Percentiles rank a stretch among this genome's conserved stretches.
These are phyloP conservation scores for Eucalyptus brandiana DNA, from an alignment of 345 rosid species.

Conservation along the genomic window DNA sequence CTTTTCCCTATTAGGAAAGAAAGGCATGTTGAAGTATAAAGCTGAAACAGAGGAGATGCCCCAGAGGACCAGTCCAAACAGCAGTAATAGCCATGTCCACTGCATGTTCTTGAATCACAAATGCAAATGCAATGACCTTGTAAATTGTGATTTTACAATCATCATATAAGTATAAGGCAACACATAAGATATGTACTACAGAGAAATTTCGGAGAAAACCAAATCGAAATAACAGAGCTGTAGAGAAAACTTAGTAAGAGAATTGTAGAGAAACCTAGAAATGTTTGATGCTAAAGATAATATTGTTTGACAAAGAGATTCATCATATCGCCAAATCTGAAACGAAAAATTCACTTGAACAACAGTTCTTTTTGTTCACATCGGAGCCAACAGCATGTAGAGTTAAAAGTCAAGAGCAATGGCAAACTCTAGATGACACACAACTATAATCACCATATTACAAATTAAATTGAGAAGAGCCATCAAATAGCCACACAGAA, in stretches of 20 bases:
- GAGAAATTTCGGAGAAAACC: neutral
- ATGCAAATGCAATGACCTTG: neutral
- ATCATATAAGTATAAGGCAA: too few species aligned
- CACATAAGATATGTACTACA: neutral
- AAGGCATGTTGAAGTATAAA: neutral
- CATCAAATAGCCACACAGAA: neutral
- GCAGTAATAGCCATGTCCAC: neutral
- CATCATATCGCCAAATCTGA: neutral
- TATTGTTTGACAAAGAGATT: neutral
- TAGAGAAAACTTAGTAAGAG: neutral
- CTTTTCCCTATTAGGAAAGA: constrained; percentile 36
- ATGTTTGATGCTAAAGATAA: neutral
- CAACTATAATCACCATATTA: neutral
- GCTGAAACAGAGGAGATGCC: neutral
- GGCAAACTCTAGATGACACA: neutral
- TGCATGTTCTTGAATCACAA: neutral
- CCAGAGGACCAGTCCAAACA: neutral
- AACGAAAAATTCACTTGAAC: neutral
- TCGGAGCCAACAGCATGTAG: neutral
- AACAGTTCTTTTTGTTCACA: neutral
- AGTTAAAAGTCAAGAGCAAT: neutral
- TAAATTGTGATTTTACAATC: neutral
- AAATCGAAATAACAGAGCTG: neutral
- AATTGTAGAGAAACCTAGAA: neutral
- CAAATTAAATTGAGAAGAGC: neutral